Base-by-base conservation (phyloP, 306 rosid species). In the Cajanus cajan region DNA sequence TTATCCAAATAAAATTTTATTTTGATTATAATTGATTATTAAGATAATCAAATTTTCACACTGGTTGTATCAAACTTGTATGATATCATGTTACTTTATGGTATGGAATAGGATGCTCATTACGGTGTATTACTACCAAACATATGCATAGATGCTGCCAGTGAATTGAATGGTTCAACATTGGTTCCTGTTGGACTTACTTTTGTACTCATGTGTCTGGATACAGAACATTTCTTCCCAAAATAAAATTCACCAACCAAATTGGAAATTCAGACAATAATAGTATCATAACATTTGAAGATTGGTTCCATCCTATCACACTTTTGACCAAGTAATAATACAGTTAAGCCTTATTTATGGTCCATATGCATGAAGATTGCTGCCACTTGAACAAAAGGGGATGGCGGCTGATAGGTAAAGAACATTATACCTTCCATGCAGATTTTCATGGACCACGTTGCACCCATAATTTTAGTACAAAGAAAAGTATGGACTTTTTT, bases 151-250 rank as follows among this genome's bases (percentile, higher is more conserved):
- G 79, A 63, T 83, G 80, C 80, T 78, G 68, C 61, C 59, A 4
- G 10, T 68, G 82, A 83, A 37, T 73, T 83, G 73, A 83, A 78
- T 73, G 86, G 83, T 18, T 67, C 73, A 78, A 36, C 67, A 9
- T 66, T 71, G 50, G 67, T 57, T 62, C 31, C 64, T 78, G 52
- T 58, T 21, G 33, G 18, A 15, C 12, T 25, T 52, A 61, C 77
- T 83, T 57, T 80, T 75, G 50, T 51, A 8, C 76, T 72, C 8
- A 8, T 36, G 54, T 51, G 36, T 21, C 63, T 69, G 4, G 28
- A 19, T 14, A 18, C 14, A 41, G 36, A 25, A 28, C n/a, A 36
- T 74, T 61, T 82, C 71, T 22, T 6, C 40, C 58, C 58, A 72
- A 65, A 78, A 55, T 47, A 36, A 78, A 12, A 68, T n/a, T 14